These are phyloP conservation scores for Claviceps cyperi DNA, from an alignment of 2,329 filamentous ascomycete genomes.

Conservation along the genomic window DNA sequence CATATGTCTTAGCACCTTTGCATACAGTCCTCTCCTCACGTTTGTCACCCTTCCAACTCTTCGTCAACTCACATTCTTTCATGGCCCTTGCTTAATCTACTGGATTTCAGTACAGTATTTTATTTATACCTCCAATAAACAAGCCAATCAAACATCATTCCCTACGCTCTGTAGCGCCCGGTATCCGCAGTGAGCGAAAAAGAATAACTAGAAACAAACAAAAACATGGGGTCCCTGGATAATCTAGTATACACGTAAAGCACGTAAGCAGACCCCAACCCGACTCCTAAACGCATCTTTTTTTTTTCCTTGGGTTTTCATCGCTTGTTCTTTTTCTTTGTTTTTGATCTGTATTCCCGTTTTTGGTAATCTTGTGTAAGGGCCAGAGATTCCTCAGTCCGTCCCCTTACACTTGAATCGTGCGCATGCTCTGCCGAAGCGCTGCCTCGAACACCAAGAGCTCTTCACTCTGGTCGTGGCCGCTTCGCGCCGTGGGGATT, in stretches of 20 bases:
- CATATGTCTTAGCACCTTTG: no score
- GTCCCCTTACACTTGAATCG: no score
- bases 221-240: not conserved
- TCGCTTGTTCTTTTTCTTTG: not conserved
- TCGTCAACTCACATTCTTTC: not conserved
- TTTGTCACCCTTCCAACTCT: no score
- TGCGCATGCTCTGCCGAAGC: not conserved
- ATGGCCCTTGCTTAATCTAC: not conserved
- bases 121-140: no score
- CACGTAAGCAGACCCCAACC: not conserved
- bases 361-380: not conserved
- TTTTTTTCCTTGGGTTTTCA: not conserved
- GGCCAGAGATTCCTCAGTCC: no score
- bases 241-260: conserved; percentile 5
- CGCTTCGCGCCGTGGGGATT: conserved; percentile 74
- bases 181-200: not conserved
- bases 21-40: no score
- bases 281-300: not conserved
- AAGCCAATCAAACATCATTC: no score
- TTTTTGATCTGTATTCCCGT: not conserved
- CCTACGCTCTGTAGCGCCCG: conserved; percentile 3
- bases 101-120: no score
- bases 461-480: conserved; percentile 51
- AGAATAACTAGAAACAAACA: not conserved
- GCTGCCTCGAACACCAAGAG: not conserved